phyloP scores from a whole-genome alignment of 2,329 filamentous ascomycete genomes.

The Cladophialophora yegresii region DNA sequence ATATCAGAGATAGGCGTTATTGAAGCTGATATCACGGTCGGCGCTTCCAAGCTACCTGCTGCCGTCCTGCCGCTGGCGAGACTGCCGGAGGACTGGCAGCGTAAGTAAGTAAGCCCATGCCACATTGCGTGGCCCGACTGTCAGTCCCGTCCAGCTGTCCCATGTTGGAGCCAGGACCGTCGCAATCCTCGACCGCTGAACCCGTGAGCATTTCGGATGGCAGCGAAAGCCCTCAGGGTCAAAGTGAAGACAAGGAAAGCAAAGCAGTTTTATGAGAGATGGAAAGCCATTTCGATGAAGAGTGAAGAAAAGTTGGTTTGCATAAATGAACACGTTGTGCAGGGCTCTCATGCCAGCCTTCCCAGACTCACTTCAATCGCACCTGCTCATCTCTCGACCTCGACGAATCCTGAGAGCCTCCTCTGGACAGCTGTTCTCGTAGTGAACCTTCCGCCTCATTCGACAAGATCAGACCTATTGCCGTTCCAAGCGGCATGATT shows the following conservation, averaged over 20 bases:
- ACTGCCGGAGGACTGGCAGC: background rate
- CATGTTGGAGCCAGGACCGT: background rate
- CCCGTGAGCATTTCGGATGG: no score
- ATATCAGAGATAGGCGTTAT: background rate
- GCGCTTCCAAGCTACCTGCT: background rate
- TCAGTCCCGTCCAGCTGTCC: background rate
- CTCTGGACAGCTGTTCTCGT: background rate
- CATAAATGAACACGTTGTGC: background rate
- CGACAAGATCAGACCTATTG: slow-evolving; percentile 2
- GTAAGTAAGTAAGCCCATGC: background rate
- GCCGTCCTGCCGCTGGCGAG: no score
- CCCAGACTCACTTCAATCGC: background rate
- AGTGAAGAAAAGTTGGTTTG: slow-evolving; percentile 8
- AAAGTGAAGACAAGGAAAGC: background rate
- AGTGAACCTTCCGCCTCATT: background rate
- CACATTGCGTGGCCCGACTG: background rate
- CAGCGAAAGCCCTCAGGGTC: background rate
- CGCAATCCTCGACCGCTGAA: background rate
- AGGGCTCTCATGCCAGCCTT: background rate
- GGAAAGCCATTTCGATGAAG: background rate
- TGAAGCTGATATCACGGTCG: background rate
- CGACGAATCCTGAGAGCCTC: background rate
- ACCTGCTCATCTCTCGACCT: background rate
- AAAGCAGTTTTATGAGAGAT: background rate
- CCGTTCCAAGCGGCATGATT: slow-evolving; percentile 13